A percentile compares a stretch with the other conserved stretches of the same genome.
These are phyloP conservation scores for Prunella vulgaris DNA, from an alignment of 257 asterid genomes.

Conservation along the genomic window DNA sequence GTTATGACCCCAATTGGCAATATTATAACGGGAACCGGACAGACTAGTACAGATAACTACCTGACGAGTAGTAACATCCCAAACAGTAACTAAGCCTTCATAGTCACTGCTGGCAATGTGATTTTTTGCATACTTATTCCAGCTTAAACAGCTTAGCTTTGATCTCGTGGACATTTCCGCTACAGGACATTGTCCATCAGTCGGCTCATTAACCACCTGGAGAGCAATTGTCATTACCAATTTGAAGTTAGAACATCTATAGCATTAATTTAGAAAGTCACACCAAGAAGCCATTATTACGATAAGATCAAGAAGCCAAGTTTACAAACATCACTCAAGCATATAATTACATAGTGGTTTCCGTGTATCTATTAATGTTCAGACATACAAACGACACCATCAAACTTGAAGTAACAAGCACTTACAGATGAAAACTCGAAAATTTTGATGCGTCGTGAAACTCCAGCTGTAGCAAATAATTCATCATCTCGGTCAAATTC, in stretches of 20 bases:
- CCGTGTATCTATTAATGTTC: background rate
- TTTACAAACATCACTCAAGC: slow-evolving; percentile 1
- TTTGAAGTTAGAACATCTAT: background rate
- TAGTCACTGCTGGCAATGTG: slow-evolving; percentile 89
- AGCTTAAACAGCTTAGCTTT: slow-evolving; percentile 86
- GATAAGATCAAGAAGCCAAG: background rate
- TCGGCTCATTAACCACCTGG: slow-evolving; percentile 78
- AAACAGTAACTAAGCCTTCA: slow-evolving; percentile 87
- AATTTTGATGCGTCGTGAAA: slow-evolving; percentile 67
- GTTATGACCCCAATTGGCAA: slow-evolving; percentile 3
- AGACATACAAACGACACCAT: slow-evolving; percentile 10
- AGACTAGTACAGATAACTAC: slow-evolving; percentile 30
- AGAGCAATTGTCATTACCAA: slow-evolving; percentile 21
- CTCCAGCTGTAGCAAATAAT: slow-evolving; percentile 85
- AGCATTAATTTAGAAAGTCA: background rate
- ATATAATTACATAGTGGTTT: background rate
- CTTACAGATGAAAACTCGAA: slow-evolving; percentile 66
- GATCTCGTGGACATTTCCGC: slow-evolving; percentile 82
- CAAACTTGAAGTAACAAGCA: slow-evolving; percentile 13
- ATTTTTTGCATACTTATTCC: slow-evolving; percentile 73
- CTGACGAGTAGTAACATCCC: slow-evolving; percentile 92
- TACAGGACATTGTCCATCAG: slow-evolving; percentile 62
- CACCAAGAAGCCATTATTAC: background rate
- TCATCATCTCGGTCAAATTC: slow-evolving; percentile 82
- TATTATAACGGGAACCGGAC: slow-evolving; percentile 4